Evolutionary conservation across 2,329 filamentous ascomycete species (phyloP).

Genomic region (Alternaria sp.): DNA sequence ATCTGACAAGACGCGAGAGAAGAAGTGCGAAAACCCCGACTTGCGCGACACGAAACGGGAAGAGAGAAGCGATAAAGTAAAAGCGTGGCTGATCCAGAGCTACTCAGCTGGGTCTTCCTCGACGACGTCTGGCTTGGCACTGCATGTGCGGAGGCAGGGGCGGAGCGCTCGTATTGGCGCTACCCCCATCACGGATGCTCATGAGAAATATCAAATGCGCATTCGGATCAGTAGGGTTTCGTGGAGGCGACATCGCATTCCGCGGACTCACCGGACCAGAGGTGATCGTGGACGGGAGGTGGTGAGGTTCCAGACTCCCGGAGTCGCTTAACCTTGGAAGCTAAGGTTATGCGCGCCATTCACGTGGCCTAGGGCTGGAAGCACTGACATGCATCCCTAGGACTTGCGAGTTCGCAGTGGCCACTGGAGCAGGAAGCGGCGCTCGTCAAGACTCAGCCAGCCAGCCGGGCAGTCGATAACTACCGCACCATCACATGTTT

Average conservation of each 20-base stretch:
- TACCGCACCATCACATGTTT: background rate
- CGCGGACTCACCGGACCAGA: background rate
- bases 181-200: background rate
- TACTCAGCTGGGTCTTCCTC: conserved; percentile 18
- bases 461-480: background rate
- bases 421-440: background rate
- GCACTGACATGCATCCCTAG: background rate
- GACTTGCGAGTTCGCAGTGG: background rate
- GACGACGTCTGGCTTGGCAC: background rate
- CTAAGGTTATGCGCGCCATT: background rate
- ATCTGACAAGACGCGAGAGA: conserved; percentile 2
- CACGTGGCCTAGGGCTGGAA: background rate
- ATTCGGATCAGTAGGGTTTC: background rate
- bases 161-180: background rate
- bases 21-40: background rate
- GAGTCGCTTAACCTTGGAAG: background rate
- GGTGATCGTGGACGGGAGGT: background rate
- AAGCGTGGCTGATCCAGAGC: conserved; percentile 25
- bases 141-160: background rate
- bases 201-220: background rate
- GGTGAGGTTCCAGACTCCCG: background rate
- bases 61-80: conserved; percentile 12
- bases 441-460: background rate
- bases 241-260: background rate
- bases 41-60: conserved; percentile 1